Base-by-base conservation (phyloP, 345 rosid genomes). In the Garcia nutans region DNA sequence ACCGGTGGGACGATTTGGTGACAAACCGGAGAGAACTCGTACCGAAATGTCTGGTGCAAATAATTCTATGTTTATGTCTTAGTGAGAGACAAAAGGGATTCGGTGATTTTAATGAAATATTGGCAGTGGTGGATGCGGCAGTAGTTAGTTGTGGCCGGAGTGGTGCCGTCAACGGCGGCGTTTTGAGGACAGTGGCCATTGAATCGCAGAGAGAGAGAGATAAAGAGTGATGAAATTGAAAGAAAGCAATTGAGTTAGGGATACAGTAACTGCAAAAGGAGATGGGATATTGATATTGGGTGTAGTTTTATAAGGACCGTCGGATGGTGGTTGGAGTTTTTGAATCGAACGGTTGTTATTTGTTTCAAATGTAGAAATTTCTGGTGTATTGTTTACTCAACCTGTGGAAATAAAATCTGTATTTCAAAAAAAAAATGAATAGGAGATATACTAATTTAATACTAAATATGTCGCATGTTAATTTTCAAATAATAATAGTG, bases 101-200 rank as follows among this genome's bases (percentile, higher is more conserved):
- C 8, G 79, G 56, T 54, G 86, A 63, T 65, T 64, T 72, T 23
- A 74, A 73, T 22, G 90, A 74, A 2, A 74, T 3, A 33, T 33
- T 49, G 70, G 8, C 64, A 20, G 62, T 15, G 22, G 7, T 6
- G 71, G 81, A 3, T 10, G 31, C 31, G 31, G 31, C 31, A 28
- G 79, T 41, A 5, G 58, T 44, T 50, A 70, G 62, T 20, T 37
- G 84, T 19, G 79, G 81, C 61, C 77, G 41, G 9, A 83, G 79
- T 54, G 84, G 81, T 10, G 87, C 79, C 31, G 67, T 84, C 68
- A 88, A 85, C 73, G 91, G 88, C 75, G 86, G 77, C 80, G 98
- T 83, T 76, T 82, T 84, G 74, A 89, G 81, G 82, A 92, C 84
- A 57, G 88, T 86, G 68, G 97, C 97, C 98, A 92, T 93, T 37